Base-by-base conservation (phyloP, 345 rosid species). In the Citrus sp. region DNA sequence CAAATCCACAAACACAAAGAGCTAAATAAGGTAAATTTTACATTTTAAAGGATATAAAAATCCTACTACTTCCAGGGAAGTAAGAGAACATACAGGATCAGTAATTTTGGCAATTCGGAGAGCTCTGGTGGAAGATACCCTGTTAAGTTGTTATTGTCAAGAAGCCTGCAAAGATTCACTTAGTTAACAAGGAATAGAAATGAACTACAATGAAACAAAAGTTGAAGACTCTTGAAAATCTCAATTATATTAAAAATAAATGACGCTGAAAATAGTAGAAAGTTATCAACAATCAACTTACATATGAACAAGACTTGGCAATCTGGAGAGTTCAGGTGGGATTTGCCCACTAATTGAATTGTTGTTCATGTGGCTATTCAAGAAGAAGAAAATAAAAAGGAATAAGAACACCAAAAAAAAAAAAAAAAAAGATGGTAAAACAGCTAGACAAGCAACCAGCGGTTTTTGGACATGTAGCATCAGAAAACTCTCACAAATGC, bases 291-390 rank as follows among this genome's bases (percentile, higher is more conserved):
- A 55, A 77, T 65, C 67, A 74, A 88, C 98, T 94, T 90, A 96
- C 99, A 96, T 81, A 94, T 96, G 99, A 87, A 94, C 86, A 82
- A 96, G 95, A 56, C 40, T 84, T 0, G 98, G 97, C 74, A 96
- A 80, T 83, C 85, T 89, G 74, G 97, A 90, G 60, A 96, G 87
- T 80, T 94, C 98, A 2, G 90, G 86, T 0, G 99, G 99, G 77
- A 96, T 91, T 87, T 87, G 92, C 35, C 99, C 99, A 49, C 97
- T 94, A 42, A 96, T 88, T 64, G 98, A 96, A 84, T 96, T 96
- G 85, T 96, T 96, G 82, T 96, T 96, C 98, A 96, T 90, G 88
- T 96, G 99, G 88, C 98, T 96, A 90, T 75, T 80, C 79, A 84
- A 78, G 70, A 84, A 77, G 70, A 54, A 83, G 56, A 42, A 72